A percentile compares a stretch with the other conserved stretches of the same genome.
Evolutionary conservation across 805 yeast species (phyloP).

Genomic region (Barnettozyma vustinii): DNA sequence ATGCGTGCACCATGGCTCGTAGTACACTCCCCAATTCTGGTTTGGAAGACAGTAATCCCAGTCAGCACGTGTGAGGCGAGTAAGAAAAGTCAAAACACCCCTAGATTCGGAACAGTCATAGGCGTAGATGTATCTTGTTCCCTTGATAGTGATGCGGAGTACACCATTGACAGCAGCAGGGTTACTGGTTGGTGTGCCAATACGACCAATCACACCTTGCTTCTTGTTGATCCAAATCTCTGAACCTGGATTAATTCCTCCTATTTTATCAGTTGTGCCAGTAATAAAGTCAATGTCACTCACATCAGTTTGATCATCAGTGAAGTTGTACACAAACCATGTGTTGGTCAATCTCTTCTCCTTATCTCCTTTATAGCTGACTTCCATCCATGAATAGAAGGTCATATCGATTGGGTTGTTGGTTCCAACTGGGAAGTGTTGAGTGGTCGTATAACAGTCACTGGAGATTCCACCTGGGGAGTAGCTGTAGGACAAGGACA

Average conservation of each 20-base stretch:
- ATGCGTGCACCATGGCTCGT: conserved; percentile 3
- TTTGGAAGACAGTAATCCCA: conserved; percentile 8
- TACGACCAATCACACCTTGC: conserved; percentile 14
- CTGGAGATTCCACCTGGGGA: conserved; percentile 7
- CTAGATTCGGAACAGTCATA: conserved; percentile 5
- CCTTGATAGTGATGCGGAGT: conserved; percentile 7
- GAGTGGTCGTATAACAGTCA: conserved; percentile 11
- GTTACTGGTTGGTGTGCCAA: not conserved
- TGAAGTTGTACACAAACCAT: conserved; percentile 14
- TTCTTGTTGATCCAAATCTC: conserved; percentile 14
- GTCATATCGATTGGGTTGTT: conserved; percentile 5
- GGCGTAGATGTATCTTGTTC: conserved; percentile 5
- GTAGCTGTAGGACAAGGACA: conserved; percentile 6
- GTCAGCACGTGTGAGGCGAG: not conserved
- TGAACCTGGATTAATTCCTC: conserved; percentile 3
- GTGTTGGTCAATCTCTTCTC: not conserved
- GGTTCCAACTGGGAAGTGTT: not conserved
- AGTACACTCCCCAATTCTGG: conserved; percentile 4
- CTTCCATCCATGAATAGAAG: conserved; percentile 7
- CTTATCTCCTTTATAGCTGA: too few species aligned
- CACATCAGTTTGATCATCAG: conserved; percentile 13
- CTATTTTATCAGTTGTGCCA: not conserved
- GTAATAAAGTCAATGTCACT: conserved; percentile 16
- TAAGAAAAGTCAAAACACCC: not conserved
- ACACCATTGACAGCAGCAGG: conserved; percentile 1